Conservation (phyloP, 371 early-diverging fungal species). For the Sporodiniella umbellata region DNA sequence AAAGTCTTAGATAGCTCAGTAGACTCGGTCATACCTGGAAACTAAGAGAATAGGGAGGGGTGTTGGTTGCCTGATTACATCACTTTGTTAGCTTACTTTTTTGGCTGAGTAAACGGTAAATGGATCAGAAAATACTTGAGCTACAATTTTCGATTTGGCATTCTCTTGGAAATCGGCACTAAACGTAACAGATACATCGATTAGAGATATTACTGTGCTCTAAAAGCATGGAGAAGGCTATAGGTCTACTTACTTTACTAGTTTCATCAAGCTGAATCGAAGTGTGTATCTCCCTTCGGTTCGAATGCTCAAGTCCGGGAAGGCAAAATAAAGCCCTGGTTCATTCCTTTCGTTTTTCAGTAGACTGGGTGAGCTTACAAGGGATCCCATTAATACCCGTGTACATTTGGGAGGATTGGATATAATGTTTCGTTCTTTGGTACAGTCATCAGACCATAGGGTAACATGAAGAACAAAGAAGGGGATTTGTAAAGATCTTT, state of each 20-base stretch:
- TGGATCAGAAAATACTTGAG: slow-evolving; percentile 54
- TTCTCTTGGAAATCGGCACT: slow-evolving; percentile 53
- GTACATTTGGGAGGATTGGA: slow-evolving; percentile 63
- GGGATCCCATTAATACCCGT: slow-evolving; percentile 73
- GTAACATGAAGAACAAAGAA: slow-evolving; percentile 76
- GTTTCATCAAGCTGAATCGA: slow-evolving; percentile 62
- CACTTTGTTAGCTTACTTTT: slow-evolving; percentile 23
- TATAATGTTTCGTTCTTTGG: slow-evolving; percentile 56
- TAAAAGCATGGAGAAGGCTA: no score
- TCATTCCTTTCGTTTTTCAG: slow-evolving; percentile 70
- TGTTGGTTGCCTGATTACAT: background rate
- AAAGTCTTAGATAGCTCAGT: slow-evolving; percentile 85
- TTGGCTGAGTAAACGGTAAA: slow-evolving; percentile 63
- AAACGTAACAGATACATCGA: slow-evolving; percentile 4
- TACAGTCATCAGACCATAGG: slow-evolving; percentile 68
- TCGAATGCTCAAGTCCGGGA: slow-evolving; percentile 86
- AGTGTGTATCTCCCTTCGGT: slow-evolving; percentile 85
- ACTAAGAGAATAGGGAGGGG: slow-evolving; percentile 20
- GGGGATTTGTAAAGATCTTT: slow-evolving; percentile 55
- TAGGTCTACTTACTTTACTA: slow-evolving; percentile 33
- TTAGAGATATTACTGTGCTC: background rate
- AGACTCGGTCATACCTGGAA: slow-evolving; percentile 76
- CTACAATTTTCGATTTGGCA: slow-evolving; percentile 55
- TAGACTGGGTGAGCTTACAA: slow-evolving; percentile 77
- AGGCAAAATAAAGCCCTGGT: slow-evolving; percentile 87